Conservation (phyloP, 2,329 filamentous ascomycete genomes). For the Penicillium sp. region DNA sequence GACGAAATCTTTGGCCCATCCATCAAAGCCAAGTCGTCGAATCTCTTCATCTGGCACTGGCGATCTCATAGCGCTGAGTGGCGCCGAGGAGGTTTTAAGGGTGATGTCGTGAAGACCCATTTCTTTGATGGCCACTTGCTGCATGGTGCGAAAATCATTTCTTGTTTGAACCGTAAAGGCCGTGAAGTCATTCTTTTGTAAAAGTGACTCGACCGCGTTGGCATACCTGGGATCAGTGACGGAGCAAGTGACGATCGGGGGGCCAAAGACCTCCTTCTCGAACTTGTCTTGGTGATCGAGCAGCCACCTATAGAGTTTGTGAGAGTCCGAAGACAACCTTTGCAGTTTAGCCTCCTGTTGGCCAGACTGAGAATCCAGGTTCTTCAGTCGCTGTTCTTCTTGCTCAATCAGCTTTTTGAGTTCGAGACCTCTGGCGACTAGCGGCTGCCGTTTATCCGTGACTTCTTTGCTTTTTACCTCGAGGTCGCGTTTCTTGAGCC, state of each 20-base stretch:
- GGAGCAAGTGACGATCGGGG: constrained; percentile 73
- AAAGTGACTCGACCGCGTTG: constrained; percentile 54
- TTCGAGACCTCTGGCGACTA: constrained; percentile 34
- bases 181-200: constrained; percentile 51
- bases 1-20: constrained; percentile 73
- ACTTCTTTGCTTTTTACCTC: constrained; percentile 41
- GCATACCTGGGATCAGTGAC: constrained; percentile 67
- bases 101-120: constrained; percentile 66
- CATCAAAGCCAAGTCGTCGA: constrained; percentile 61
- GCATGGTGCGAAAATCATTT: constrained; percentile 69
- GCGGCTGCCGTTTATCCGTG: constrained; percentile 30
- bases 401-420: constrained; percentile 37
- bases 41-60: constrained; percentile 56
- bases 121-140: constrained; percentile 57
- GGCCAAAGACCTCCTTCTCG: constrained; percentile 71
- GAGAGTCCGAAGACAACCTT: constrained; percentile 57
- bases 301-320: constrained; percentile 75
- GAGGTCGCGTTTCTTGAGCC: constrained; percentile 35
- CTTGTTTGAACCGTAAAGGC: constrained; percentile 70
- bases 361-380: constrained; percentile 68
- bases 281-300: constrained; percentile 64
- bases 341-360: constrained; percentile 65
- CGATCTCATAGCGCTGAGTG: constrained; percentile 52
- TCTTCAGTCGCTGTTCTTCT: constrained; percentile 49
- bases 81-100: constrained; percentile 58